Conservation (phyloP, 441 rosid species). For the Syzygium syzygioides region DNA sequence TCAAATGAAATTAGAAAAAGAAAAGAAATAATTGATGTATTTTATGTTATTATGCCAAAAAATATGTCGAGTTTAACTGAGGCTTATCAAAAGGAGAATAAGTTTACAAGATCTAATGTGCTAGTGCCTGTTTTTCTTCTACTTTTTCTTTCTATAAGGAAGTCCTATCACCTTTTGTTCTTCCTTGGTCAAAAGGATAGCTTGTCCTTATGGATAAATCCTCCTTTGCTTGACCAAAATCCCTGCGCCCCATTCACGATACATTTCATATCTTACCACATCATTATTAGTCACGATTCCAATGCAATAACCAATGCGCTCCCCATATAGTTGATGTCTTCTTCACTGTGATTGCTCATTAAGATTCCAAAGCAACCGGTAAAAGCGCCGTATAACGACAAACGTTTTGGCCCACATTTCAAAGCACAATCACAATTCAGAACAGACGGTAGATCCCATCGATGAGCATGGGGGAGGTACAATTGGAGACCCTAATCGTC, state of each 20-base stretch:
- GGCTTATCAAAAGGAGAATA: not conserved
- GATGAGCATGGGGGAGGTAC: not conserved
- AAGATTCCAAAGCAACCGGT: not conserved
- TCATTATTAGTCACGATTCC: not conserved
- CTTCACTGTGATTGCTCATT: not conserved
- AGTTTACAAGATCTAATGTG: not conserved
- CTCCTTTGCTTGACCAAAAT: not conserved
- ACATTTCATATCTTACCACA: not conserved
- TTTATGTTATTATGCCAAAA: not conserved
- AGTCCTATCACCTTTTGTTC: not conserved
- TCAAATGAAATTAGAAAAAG: not conserved
- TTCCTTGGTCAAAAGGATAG: not conserved
- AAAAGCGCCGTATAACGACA: not conserved
- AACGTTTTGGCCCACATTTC: not conserved
- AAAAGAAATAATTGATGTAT: not conserved
- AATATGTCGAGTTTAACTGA: not conserved
- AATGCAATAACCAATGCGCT: not conserved
- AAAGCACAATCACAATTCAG: not conserved
- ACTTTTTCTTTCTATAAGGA: not conserved
- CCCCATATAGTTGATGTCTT: not conserved
- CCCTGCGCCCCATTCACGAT: not conserved
- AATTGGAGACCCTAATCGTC: not conserved
- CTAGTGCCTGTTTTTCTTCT: not conserved
- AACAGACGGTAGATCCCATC: not conserved
- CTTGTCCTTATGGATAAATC: not conserved